Evolutionary conservation across 257 asterid genomes (phyloP).

Genomic region (Marsdenia floribunda): DNA sequence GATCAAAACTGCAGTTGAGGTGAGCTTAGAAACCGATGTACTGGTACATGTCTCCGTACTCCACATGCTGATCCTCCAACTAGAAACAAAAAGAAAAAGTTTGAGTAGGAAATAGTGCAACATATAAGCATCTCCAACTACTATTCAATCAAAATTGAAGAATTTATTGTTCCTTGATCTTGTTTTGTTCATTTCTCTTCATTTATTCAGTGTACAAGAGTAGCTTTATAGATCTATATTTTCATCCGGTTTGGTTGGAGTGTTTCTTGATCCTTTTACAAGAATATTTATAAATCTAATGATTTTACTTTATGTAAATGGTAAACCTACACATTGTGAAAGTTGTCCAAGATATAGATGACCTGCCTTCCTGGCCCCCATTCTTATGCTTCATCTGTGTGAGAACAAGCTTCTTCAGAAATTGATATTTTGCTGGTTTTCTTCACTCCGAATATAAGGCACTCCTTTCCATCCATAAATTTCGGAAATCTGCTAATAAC

Average conservation of each 20-base stretch:
- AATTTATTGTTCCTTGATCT: neutral
- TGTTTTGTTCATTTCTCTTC: neutral
- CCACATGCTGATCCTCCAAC: neutral
- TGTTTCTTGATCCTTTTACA: neutral
- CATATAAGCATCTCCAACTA: neutral
- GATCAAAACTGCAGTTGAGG: slow-evolving; percentile 63
- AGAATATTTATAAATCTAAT: neutral
- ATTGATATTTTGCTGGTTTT: neutral
- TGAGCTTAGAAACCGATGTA: slow-evolving; percentile 12
- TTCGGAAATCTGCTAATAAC: neutral
- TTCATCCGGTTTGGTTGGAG: neutral
- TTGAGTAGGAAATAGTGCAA: neutral
- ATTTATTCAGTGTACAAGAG: neutral
- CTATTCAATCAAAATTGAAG: neutral
- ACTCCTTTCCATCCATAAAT: neutral
- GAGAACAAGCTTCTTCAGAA: neutral
- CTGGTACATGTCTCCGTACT: neutral
- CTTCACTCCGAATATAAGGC: neutral
- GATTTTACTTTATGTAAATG: neutral
- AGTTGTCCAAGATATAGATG: neutral
- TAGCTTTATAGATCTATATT: neutral
- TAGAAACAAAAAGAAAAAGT: neutral
- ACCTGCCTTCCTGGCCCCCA: neutral
- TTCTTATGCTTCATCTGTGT: neutral
- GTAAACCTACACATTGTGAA: neutral